phyloP scores from a whole-genome alignment of 140 eudicot species.

The Flaveria floridana region DNA sequence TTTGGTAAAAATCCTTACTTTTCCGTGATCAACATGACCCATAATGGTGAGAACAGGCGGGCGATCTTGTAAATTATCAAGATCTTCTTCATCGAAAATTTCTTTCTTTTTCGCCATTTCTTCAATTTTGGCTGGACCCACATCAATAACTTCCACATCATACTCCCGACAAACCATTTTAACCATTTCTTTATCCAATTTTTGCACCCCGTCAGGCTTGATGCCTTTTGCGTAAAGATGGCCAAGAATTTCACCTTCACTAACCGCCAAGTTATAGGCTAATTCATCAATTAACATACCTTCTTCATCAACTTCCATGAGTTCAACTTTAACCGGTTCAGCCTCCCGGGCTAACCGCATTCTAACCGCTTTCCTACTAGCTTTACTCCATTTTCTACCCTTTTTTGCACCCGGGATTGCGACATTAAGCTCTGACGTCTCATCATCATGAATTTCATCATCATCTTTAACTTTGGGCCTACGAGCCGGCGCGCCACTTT shows the following conservation, averaged over 20 bases:
- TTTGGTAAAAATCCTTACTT: constrained; percentile 42
- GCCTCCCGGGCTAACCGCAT: constrained; percentile 85
- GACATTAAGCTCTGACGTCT: constrained; percentile 58
- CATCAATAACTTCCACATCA: constrained; percentile 88
- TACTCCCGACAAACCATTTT: constrained; percentile 84
- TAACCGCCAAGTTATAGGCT: constrained; percentile 76
- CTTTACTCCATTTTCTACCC: constrained; percentile 90
- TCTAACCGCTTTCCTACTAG: constrained; percentile 87
- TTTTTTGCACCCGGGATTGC: constrained; percentile 66
- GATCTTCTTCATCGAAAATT: constrained; percentile 73
- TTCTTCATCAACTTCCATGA: constrained; percentile 79
- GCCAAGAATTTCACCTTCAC: constrained; percentile 87
- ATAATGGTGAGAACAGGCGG: constrained; percentile 95
- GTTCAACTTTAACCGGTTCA: constrained; percentile 78
- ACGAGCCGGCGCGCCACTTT: constrained; percentile 48
- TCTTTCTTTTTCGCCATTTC: constrained; percentile 89
- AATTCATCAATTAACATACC: constrained; percentile 82
- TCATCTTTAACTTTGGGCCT: constrained; percentile 51
- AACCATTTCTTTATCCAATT: constrained; percentile 73
- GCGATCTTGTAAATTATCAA: constrained; percentile 73
- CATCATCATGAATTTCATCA: constrained; percentile 40
- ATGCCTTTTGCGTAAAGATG: constrained; percentile 69
- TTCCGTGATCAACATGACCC: constrained; percentile 99
- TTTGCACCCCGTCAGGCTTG: constrained; percentile 78
- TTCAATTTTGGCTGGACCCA: constrained; percentile 50